These are phyloP conservation scores for Platanthera zijinensis DNA, from an alignment of 106 monocot species.

Conservation along the genomic window DNA sequence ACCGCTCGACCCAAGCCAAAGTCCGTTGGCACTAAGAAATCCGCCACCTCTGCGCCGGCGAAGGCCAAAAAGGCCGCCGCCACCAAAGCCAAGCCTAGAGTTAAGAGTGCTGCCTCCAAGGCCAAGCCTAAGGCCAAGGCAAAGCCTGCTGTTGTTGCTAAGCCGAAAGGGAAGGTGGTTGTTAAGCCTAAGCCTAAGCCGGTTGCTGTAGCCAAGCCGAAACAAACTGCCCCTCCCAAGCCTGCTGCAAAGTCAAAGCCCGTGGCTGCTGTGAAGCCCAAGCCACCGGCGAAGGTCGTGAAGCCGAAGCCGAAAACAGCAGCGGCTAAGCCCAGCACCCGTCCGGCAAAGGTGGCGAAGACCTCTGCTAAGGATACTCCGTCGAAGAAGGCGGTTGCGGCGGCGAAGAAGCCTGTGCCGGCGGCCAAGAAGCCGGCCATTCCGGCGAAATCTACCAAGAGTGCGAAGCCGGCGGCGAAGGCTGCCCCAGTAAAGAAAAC, in stretches of 20 bases:
- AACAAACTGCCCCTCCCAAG: slow-evolving; percentile 1
- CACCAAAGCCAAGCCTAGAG: slow-evolving; percentile 15
- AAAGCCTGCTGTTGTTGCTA: slow-evolving; percentile 12
- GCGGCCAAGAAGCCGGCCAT: slow-evolving; percentile 8
- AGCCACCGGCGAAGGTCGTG: background rate
- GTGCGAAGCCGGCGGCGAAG: slow-evolving; percentile 13
- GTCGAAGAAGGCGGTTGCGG: background rate
- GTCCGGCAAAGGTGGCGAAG: slow-evolving; percentile 6
- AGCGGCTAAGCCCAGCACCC: background rate
- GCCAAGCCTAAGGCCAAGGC: slow-evolving; percentile 12
- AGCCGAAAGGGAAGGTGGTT: slow-evolving; percentile 3
- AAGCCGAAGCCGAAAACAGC: background rate
- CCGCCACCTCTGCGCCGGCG: background rate
- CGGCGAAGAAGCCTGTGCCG: background rate
- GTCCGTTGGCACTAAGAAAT: background rate
- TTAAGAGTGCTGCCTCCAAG: slow-evolving; percentile 11
- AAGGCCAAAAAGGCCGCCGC: slow-evolving; percentile 18
- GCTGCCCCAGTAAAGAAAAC: slow-evolving; percentile 1
- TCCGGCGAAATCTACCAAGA: slow-evolving; percentile 13
- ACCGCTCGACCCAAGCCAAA: background rate
- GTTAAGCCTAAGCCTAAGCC: slow-evolving; percentile 27
- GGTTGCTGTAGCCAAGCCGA: slow-evolving; percentile 21
- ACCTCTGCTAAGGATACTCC: slow-evolving; percentile 11
- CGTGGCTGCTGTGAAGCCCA: background rate
- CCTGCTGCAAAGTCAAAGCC: background rate